Evolutionary conservation across 23 red algal species (phyloP).

Genomic region (Chondrus crispus): DNA sequence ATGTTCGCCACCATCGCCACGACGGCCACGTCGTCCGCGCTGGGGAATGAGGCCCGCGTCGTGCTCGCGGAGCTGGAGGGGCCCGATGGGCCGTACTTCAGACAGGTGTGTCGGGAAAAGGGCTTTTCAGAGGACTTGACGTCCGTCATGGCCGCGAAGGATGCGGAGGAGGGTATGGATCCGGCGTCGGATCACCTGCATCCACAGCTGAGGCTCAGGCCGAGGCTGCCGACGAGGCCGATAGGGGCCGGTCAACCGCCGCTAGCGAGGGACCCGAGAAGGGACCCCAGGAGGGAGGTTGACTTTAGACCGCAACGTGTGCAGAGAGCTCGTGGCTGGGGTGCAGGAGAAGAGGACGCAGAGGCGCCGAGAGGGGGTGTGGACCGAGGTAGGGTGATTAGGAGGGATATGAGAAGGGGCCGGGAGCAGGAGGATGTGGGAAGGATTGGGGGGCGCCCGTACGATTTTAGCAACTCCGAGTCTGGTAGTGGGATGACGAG

Average conservation of each 20-base stretch:
- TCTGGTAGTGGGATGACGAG: background rate
- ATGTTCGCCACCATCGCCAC: slow-evolving; percentile 47
- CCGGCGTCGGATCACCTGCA: background rate
- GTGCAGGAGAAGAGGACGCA: background rate
- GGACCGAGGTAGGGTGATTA: background rate
- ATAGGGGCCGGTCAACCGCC: background rate
- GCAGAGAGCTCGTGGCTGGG: background rate
- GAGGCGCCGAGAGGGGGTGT: background rate
- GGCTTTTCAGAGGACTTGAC: slow-evolving; percentile 21
- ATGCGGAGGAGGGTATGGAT: slow-evolving; percentile 14
- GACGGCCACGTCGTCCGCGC: slow-evolving; percentile 10
- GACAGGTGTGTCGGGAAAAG: slow-evolving; percentile 12
- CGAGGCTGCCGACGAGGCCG: slow-evolving; percentile 2
- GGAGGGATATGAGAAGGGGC: background rate
- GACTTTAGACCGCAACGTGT: background rate
- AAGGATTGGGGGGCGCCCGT: background rate
- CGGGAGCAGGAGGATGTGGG: background rate
- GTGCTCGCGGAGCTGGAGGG: slow-evolving; percentile 55
- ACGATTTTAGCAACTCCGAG: background rate
- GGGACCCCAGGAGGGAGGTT: background rate
- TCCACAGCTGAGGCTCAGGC: slow-evolving; percentile 49
- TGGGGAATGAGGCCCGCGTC: slow-evolving; percentile 54
- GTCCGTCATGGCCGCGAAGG: background rate
- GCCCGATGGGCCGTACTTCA: slow-evolving; percentile 58
- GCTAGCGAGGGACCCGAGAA: background rate